phyloP scores from a whole-genome alignment of 2,329 filamentous ascomycete genomes.

The Lachnellula cervina region DNA sequence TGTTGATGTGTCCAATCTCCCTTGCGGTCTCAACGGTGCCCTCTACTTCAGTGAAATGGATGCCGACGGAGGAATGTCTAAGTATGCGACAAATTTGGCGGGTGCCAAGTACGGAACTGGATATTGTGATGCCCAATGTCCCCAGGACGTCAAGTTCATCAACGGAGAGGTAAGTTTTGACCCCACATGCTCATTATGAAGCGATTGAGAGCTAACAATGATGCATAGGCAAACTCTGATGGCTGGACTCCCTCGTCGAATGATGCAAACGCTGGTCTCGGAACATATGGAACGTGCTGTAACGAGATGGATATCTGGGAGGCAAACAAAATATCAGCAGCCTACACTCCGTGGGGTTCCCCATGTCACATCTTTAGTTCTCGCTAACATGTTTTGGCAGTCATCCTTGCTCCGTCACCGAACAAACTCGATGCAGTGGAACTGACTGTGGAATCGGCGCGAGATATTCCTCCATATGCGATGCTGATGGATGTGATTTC shows the following conservation, averaged over 20 bases:
- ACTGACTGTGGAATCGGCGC: constrained; percentile 40
- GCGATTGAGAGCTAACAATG: constrained; percentile 12
- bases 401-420: constrained; percentile 47
- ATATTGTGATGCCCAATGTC: constrained; percentile 60
- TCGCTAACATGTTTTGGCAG: constrained; percentile 7
- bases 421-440: constrained; percentile 40
- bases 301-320: constrained; percentile 67
- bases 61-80: constrained; percentile 52
- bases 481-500: constrained; percentile 59
- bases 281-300: constrained; percentile 57
- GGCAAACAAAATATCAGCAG: constrained; percentile 53
- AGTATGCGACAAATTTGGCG: constrained; percentile 48
- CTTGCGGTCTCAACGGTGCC: constrained; percentile 69
- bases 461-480: constrained; percentile 52
- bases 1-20: constrained; percentile 64
- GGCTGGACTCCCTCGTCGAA: constrained; percentile 45
- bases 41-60: constrained; percentile 64
- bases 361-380: neutral
- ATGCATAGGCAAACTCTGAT: constrained; percentile 47
- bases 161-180: constrained; percentile 41
- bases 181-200: neutral
- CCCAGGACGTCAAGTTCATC: constrained; percentile 48
- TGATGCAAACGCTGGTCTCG: constrained; percentile 48
- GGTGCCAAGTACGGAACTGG: constrained; percentile 59
- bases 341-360: constrained; percentile 44